Base-by-base conservation (phyloP, 768 basidiomycete species). In the Lactarius evosmus region DNA sequence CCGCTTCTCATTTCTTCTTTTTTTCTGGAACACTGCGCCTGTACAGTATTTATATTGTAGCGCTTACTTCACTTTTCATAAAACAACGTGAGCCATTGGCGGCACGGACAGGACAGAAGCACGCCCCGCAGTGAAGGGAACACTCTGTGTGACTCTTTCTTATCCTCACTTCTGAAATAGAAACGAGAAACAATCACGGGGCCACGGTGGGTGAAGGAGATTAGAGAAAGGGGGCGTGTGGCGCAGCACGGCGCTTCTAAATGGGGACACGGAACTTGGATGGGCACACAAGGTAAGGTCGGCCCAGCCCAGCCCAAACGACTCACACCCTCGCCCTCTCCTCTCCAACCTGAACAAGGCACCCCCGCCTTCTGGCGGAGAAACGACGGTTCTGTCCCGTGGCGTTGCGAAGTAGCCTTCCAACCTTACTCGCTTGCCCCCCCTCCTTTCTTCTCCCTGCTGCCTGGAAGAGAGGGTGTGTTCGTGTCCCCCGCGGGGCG, bases 241-340 rank as follows among this genome's bases (percentile, higher is more conserved):
- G 55, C 59, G 58, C 53, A 38, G 59, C 46, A 55, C 56, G 59
- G 54, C 46, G 54, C 49, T 17, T 17, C 64, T 34, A 55, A 60
- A 65, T 57, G 64, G 64, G 22, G 64, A 34, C 60, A 65, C 64
- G 64, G 64, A 65, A 41, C 53, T 40, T 51, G 53, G 3, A 27
- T 27, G 32, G 19, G 30, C 25, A 34, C 29, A 40, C 58, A 27
- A 56, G 52, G 52, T 51, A 40, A 32, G 51, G 19, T 51, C 27
- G 56, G 56, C n/a, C 36, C 56, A 56, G 56, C n/a, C 36, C 56
- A 56, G 41, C 6, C 41, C 19, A 11, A 46, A 55, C 52, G 62
- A 64, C 60, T 60, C 59, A 46, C 61, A 36, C 22, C 56, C 32
- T 44, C 14, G 44, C 17, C 34, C 29, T 60, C 30, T 25, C 25